Evolutionary conservation across 2,329 filamentous ascomycete species (phyloP).

Genomic region (Alternaria sp.): DNA sequence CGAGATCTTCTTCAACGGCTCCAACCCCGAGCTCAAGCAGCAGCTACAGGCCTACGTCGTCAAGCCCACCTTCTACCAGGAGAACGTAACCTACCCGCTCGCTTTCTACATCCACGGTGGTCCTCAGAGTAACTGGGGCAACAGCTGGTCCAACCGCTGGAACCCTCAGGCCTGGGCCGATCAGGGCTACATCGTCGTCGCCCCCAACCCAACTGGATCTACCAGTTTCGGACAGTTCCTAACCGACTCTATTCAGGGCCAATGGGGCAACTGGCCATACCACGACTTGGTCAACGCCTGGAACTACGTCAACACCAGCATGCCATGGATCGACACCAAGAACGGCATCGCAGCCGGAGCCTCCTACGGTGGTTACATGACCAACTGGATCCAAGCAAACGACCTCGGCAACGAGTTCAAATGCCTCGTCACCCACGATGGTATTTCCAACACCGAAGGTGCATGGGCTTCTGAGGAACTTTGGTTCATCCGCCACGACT

Average conservation of each 20-base stretch:
- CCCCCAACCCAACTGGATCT: constrained; percentile 83
- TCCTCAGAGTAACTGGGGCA: constrained; percentile 76
- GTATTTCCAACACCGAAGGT: constrained; percentile 70
- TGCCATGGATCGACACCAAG: constrained; percentile 72
- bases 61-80: constrained; percentile 70
- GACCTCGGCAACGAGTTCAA: constrained; percentile 84
- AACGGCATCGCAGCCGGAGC: constrained; percentile 79
- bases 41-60: constrained; percentile 73
- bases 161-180: constrained; percentile 86
- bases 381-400: constrained; percentile 88
- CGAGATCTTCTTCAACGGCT: constrained; percentile 76
- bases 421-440: constrained; percentile 87
- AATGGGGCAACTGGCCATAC: constrained; percentile 91
- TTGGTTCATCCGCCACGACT: constrained; percentile 61
- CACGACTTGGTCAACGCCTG: constrained; percentile 81
- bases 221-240: constrained; percentile 84
- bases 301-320: constrained; percentile 72
- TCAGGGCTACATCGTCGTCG: constrained; percentile 83
- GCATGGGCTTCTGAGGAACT: constrained; percentile 60
- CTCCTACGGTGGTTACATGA: constrained; percentile 57
- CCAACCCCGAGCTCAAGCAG: constrained; percentile 61
- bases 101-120: constrained; percentile 84
- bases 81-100: constrained; percentile 77
- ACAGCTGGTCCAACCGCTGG: constrained; percentile 83
- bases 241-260: constrained; percentile 75